Evolutionary conservation across 1,284 basidiomycete species (phyloP), one percentile per base, ranked within the genome.

Genomic region (Apiotrichum gracile): DNA sequence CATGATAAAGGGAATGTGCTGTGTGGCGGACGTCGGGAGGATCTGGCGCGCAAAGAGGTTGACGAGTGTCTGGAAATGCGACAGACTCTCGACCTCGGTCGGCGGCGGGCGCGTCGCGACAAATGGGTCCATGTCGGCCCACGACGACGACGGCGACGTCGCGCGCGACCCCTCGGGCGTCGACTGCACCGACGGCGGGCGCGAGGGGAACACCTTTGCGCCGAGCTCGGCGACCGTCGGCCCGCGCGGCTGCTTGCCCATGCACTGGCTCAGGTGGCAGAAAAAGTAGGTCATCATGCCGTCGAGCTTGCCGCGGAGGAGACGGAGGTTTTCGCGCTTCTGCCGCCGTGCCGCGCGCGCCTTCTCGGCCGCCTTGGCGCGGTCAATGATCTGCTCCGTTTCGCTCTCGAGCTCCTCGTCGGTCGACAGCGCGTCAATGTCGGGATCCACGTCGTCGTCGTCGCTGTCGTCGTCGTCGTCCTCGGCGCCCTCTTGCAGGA

Each of bases 1-100:
- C 42, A 98, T 69, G 55, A 98, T 80, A 76, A 99, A 99, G 65
- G 98, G 96, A 2, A 92, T 93, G 72, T 98, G 94, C 39, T 94
- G 88, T 0, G 91, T 97, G 70, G 93, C 91, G 78, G 94, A 94
- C 0, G 96, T 98, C 33, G 86, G 87, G 42, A 99, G 82, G 67
- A 99, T 91, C 42, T 86, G 85, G 33, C 91, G 85, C 67, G 94
- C 88, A 68, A 98, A 99, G 61, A 97, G 89, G 61, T 86, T 84
- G 44, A 98, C 83, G 13, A 99, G 83, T 14, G 86, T 83, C 66
- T 90, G 83, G 73, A 97, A 98, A 63, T 88, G 86, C 0, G 80
- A 71, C 6, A 73, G 61, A 21, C 64, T 65, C 53, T 72, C 68
- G 1, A 68, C 71, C 5, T 34, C 5, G 0, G 62, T 63, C 16